These are phyloP conservation scores for Globisporangium nodosum DNA, from an alignment of 352 stramenopile genomes.

Conservation along the genomic window DNA sequence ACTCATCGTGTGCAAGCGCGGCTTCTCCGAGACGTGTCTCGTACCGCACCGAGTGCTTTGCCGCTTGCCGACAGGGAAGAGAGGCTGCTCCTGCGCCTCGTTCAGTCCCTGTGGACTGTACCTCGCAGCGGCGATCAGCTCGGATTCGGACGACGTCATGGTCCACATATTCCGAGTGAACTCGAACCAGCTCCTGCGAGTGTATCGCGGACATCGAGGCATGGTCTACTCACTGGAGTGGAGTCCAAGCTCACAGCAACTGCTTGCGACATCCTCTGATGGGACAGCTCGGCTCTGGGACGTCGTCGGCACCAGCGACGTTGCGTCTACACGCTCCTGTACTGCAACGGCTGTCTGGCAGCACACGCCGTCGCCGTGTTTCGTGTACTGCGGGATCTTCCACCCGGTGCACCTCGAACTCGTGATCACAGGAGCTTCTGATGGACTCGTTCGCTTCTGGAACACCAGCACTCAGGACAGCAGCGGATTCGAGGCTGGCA, in stretches of 20 bases:
- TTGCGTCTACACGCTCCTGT: background rate
- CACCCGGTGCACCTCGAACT: constrained; percentile 23
- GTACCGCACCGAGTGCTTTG: constrained; percentile 51
- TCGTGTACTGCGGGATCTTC: constrained; percentile 67
- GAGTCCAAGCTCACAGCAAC: constrained; percentile 14
- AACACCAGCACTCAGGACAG: background rate
- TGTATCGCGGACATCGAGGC: constrained; percentile 37
- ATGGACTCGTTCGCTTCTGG: constrained; percentile 48
- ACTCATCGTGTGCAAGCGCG: constrained; percentile 27
- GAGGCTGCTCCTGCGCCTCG: constrained; percentile 46
- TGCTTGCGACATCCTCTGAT: constrained; percentile 60
- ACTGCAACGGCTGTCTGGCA: constrained; percentile 25
- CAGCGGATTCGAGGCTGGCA: background rate
- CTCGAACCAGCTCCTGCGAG: constrained; percentile 26
- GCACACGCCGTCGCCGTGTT: constrained; percentile 45
- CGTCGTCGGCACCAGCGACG: constrained; percentile 7
- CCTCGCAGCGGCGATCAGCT: constrained; percentile 38
- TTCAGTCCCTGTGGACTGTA: constrained; percentile 59
- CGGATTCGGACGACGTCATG: constrained; percentile 28
- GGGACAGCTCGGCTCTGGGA: constrained; percentile 42
- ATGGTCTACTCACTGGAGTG: constrained; percentile 65
- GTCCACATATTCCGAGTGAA: constrained; percentile 44
- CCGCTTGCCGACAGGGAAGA: constrained; percentile 43
- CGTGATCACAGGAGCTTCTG: constrained; percentile 43
- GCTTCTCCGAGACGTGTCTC: constrained; percentile 37